Conservation (phyloP, 768 basidiomycete species). For the Postia placenta region DNA sequence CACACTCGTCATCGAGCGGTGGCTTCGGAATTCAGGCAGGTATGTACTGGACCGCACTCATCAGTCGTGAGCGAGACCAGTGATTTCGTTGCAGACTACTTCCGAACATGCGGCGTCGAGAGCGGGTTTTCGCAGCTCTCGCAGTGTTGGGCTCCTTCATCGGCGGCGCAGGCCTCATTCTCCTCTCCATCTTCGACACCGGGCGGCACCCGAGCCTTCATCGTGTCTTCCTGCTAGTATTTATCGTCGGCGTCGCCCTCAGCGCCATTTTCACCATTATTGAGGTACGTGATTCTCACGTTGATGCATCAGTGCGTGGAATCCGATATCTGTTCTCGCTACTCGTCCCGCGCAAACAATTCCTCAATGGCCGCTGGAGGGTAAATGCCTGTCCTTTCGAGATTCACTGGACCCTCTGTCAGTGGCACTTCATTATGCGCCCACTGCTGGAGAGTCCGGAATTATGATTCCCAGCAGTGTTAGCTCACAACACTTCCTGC, state of each 20-base stretch:
- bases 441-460: no score
- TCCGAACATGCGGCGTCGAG: conserved; percentile 50
- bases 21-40: conserved; percentile 61
- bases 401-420: no score
- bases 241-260: conserved; percentile 65
- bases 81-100: conserved; percentile 45
- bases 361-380: no score
- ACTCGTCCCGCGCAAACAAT: no score
- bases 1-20: conserved; percentile 54
- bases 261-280: conserved; percentile 70
- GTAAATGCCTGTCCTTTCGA: no score
- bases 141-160: conserved; percentile 56
- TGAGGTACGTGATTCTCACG: conserved; percentile 50
- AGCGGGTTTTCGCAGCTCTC: conserved; percentile 47
- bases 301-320: no score
- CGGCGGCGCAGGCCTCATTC: conserved; percentile 58
- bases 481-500: no score
- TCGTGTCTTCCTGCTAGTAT: conserved; percentile 59
- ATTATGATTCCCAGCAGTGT: no score
- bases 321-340: no score
- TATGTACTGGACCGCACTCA: no score
- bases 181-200: conserved; percentile 71
- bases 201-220: conserved; percentile 46
- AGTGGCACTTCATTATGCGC: no score
- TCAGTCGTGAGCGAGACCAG: background rate